Percentiles rank a stretch among this genome's conserved stretches.
Conservation (phyloP, 2,329 filamentous ascomycete genomes). For the Fusarium marasasianum region DNA sequence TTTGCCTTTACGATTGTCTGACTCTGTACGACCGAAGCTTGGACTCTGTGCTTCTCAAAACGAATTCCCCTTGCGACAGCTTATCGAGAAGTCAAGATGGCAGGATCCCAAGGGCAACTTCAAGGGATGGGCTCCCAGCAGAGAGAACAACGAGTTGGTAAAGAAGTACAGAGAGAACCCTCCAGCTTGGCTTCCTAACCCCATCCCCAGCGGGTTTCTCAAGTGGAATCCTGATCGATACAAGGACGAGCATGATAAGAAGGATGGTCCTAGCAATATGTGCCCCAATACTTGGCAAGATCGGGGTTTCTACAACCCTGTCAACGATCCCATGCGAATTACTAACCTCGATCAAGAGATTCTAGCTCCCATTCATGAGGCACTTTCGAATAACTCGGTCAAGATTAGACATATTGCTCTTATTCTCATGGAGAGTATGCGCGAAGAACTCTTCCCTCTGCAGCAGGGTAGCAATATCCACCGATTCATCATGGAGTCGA, state of each 20-base stretch:
- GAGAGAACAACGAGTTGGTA: constrained; percentile 32
- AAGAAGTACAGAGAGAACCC: constrained; percentile 37
- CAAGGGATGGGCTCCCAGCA: constrained; percentile 48
- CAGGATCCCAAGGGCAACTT: constrained; percentile 39
- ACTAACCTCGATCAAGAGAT: constrained; percentile 50
- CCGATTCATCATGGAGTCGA: constrained; percentile 45
- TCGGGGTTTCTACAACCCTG: constrained; percentile 47
- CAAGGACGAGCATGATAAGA: constrained; percentile 24
- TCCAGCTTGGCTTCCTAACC: constrained; percentile 43
- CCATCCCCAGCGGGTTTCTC: constrained; percentile 40
- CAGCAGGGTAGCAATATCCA: constrained; percentile 52
- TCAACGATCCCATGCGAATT: constrained; percentile 52
- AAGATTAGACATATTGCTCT: constrained; percentile 56
- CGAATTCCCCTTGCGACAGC: constrained; percentile 43
- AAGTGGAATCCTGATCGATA: constrained; percentile 42
- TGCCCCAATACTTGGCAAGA: constrained; percentile 26
- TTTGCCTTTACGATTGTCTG: constrained; percentile 42
- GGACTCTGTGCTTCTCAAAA: constrained; percentile 36
- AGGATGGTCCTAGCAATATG: constrained; percentile 32
- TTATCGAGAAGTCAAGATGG: constrained; percentile 40
- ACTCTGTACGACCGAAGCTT: constrained; percentile 32
- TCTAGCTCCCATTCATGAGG: constrained; percentile 39
- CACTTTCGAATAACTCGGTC: constrained; percentile 40
- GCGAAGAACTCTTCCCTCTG: constrained; percentile 56
- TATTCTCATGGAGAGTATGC: constrained; percentile 55